Evolutionary conservation across 1,284 basidiomycete genomes (phyloP), one percentile per base, ranked within the genome.

Genomic region (Jaminaea rosea): DNA sequence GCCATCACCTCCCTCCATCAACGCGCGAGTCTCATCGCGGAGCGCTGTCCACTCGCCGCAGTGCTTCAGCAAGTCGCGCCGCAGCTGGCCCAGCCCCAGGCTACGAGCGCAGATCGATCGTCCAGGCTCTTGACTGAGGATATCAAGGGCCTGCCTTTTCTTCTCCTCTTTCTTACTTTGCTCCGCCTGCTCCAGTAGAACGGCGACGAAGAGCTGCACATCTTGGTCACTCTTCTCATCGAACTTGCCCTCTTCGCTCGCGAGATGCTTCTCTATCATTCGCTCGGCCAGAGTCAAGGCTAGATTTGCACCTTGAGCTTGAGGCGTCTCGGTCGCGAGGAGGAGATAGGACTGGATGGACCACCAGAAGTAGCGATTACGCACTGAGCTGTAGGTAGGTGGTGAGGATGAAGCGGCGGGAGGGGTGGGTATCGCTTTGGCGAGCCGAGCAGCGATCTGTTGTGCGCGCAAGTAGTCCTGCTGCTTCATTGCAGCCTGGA

Each of bases 291-390:
- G 78, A 72, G 19, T 78, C 67, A 68, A 87, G 81, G 63, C 82
- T 80, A 19, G 84, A 82, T 84, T 87, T 42, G 47, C 62, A 26
- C 60, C 63, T 3, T 58, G 58, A 19, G 60, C 60, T 11, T 17
- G 49, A 5, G 59, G 52, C 28, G 34, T n/a, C 36, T 53, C 48
- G 42, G 61, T 60, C 15, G 75, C 60, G 27, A 74, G 86, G n/a
- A 90, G 80, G 32, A 88, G 78, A 9, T 85, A 82, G 56, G 84
- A 81, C 63, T 87, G 83, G 26, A 87, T 80, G 57, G 80, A 84
- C 87, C 87, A 91, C 73, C 86, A 90, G 37, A 88, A 75, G 72
- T 86, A 89, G 19, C 39, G 39, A 23, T 42, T 42, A 11, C 39
- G 39, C 11, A 24, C 39, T 11, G 39, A 42, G 39, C 39, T 42